These are phyloP conservation scores for Acidomyces sp. DNA, from an alignment of 495 filamentous ascomycete species.

Conservation along the genomic window DNA sequence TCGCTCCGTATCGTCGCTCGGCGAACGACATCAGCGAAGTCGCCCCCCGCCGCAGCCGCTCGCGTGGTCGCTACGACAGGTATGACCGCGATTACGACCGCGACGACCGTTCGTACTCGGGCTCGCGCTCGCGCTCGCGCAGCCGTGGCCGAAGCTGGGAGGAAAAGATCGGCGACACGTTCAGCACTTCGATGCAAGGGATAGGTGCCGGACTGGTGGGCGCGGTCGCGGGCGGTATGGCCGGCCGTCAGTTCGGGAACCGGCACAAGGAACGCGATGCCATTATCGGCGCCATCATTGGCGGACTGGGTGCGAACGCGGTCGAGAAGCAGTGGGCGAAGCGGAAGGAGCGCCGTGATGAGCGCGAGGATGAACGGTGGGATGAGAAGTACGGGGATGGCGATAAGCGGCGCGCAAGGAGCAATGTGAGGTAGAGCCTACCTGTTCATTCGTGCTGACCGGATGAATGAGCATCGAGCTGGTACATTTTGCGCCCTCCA, in stretches of 20 bases:
- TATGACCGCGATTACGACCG: constrained; percentile 3
- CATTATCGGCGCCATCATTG: constrained; percentile 16
- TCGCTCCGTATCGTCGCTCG: constrained; percentile 17
- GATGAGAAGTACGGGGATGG: constrained; percentile 17
- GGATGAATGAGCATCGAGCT: too few relatives aligned
- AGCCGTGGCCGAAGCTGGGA: constrained; percentile 4
- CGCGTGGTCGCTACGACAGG: constrained; percentile 9
- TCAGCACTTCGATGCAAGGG: constrained; percentile 17
- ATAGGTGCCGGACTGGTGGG: constrained; percentile 16
- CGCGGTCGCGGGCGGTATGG: constrained; percentile 18
- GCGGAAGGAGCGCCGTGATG: constrained; percentile 4
- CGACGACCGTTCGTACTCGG: constrained; percentile 2
- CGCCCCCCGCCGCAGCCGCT: constrained; percentile 5
- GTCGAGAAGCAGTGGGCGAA: constrained; percentile 12
- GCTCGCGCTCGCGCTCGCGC: constrained; percentile 6
- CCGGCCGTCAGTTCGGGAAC: constrained; percentile 15
- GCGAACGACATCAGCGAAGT: constrained; percentile 6
- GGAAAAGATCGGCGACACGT: constrained; percentile 19
- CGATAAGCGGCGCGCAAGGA: constrained; percentile 4
- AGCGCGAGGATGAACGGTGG: constrained; percentile 6
- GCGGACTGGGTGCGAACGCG: constrained; percentile 16
- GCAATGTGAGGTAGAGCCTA: not conserved
- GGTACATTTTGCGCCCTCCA: too few relatives aligned
- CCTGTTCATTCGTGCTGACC: not conserved
- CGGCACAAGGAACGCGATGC: constrained; percentile 16